Evolutionary conservation across 139 green algal genomes (phyloP).

Genomic region (Zygnema circumcarinatum): DNA sequence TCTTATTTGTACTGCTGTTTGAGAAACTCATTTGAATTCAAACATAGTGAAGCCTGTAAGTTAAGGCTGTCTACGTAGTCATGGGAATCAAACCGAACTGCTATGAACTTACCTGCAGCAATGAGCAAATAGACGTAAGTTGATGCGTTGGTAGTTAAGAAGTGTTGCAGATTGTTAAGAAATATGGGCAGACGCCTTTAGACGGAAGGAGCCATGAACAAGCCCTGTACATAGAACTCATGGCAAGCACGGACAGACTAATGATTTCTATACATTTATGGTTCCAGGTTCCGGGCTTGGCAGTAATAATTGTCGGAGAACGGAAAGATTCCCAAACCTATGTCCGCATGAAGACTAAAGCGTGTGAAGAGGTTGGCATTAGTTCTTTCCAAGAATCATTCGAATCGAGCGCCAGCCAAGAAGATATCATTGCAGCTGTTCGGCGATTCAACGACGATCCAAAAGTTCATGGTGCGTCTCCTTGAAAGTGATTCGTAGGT

Average conservation of each 20-base stretch:
- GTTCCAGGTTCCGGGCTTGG: constrained; percentile 81
- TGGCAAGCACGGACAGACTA: not conserved
- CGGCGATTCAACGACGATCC: constrained; percentile 77
- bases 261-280: not conserved
- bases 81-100: too few relatives aligned
- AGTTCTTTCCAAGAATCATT: constrained; percentile 78
- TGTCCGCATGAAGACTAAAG: constrained; percentile 94
- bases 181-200: constrained; percentile 10
- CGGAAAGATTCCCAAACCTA: constrained; percentile 97
- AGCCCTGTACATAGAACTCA: not conserved
- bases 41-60: too few relatives aligned
- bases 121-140: constrained; percentile 19
- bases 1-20: too few relatives aligned
- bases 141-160: not conserved
- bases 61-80: too few relatives aligned
- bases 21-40: too few relatives aligned
- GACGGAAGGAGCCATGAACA: not conserved
- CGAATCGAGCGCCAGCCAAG: constrained; percentile 57
- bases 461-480: constrained; percentile 85
- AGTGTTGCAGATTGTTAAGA: constrained; percentile 13
- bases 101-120: constrained; percentile 19
- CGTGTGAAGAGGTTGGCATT: constrained; percentile 92
- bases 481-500: not conserved
- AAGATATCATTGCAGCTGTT: constrained; percentile 70
- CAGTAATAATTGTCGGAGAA: constrained; percentile 93